Evolutionary conservation across 2,329 filamentous ascomycete genomes (phyloP).

Genomic region (Fusarium albidum): DNA sequence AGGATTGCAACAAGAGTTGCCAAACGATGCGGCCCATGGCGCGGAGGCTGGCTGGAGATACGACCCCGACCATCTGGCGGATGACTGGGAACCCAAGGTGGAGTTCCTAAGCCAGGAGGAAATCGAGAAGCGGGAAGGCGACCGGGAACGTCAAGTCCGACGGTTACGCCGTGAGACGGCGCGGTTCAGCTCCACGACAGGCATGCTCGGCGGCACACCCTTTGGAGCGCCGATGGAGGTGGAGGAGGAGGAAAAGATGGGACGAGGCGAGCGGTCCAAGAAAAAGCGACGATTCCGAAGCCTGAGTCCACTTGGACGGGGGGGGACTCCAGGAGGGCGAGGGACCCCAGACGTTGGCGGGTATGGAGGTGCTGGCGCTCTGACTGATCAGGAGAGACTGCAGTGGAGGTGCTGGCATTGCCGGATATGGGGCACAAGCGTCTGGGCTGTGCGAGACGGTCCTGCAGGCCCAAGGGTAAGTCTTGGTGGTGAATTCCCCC

Average conservation of each 20-base stretch:
- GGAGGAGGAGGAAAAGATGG: slow-evolving; percentile 84
- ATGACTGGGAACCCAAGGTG: slow-evolving; percentile 85
- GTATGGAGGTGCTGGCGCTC: slow-evolving; percentile 73
- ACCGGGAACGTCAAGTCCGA: slow-evolving; percentile 89
- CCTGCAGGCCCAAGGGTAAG: slow-evolving; percentile 84
- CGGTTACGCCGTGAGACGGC: slow-evolving; percentile 90
- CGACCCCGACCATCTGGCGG: slow-evolving; percentile 87
- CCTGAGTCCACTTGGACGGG: slow-evolving; percentile 78
- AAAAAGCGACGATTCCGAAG: slow-evolving; percentile 94
- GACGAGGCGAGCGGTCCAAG: slow-evolving; percentile 90
- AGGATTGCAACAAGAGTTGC: slow-evolving; percentile 69
- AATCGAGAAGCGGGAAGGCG: slow-evolving; percentile 95
- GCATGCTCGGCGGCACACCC: slow-evolving; percentile 80
- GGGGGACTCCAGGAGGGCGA: slow-evolving; percentile 70
- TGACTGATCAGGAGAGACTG: slow-evolving; percentile 80
- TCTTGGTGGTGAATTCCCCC: slow-evolving; percentile 11
- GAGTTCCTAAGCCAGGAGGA: slow-evolving; percentile 90
- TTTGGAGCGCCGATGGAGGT: slow-evolving; percentile 62
- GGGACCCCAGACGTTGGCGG: slow-evolving; percentile 84
- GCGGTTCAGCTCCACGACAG: slow-evolving; percentile 85
- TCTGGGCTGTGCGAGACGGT: slow-evolving; percentile 95
- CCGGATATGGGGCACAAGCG: slow-evolving; percentile 83
- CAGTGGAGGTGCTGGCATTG: slow-evolving; percentile 92
- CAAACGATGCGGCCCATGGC: slow-evolving; percentile 88
- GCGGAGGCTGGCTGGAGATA: slow-evolving; percentile 91